Percentiles rank a stretch among this genome's conserved stretches.
Evolutionary conservation across 441 rosid genomes (phyloP).

Genomic region (Manihot esculenta): DNA sequence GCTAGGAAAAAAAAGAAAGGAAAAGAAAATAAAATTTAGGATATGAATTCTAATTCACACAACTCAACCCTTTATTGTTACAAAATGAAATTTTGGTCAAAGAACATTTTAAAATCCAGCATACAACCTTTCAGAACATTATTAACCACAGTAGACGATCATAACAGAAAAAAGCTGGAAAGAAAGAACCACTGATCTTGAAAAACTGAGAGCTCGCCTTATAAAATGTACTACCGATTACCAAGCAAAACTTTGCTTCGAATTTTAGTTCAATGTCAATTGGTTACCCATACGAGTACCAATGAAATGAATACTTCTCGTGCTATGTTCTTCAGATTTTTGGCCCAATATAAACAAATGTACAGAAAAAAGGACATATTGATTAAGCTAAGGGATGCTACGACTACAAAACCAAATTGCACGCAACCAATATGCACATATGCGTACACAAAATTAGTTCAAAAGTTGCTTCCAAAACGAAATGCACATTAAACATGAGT

Average conservation of each 20-base stretch:
- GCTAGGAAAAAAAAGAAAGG: constrained; percentile 30
- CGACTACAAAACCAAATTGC: too few relatives aligned
- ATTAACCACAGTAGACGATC: not conserved
- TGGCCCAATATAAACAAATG: too few relatives aligned
- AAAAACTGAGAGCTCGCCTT: not conserved
- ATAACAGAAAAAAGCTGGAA: not conserved
- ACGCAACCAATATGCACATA: not conserved
- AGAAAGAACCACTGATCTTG: not conserved
- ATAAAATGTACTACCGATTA: not conserved
- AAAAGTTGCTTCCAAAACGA: not conserved
- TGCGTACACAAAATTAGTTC: not conserved
- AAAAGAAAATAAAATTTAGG: not conserved
- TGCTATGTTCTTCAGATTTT: not conserved
- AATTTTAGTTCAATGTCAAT: not conserved
- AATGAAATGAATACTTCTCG: not conserved
- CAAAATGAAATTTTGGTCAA: not conserved
- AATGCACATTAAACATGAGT: not conserved
- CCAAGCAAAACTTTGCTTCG: not conserved
- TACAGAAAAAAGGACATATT: too few relatives aligned
- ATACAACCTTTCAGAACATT: not conserved
- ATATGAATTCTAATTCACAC: not conserved
- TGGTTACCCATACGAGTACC: not conserved
- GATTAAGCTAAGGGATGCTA: not conserved
- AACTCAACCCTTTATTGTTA: not conserved
- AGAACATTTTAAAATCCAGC: not conserved